phyloP scores from a whole-genome alignment of 495 filamentous ascomycete genomes.

The Venustampulla echinocandica region DNA sequence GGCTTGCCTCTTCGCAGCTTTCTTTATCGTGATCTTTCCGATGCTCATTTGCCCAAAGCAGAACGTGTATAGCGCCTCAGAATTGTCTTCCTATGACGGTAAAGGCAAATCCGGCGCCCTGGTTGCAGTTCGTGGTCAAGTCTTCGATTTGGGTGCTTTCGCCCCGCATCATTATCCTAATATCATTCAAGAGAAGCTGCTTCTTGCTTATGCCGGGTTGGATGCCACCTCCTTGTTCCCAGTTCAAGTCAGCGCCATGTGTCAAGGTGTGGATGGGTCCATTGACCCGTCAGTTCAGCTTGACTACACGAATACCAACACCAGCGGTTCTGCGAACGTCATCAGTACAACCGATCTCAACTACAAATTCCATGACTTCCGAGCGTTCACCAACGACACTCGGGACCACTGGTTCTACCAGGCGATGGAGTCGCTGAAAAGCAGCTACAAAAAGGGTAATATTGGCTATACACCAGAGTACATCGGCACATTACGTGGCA shows the following conservation, averaged over 20 bases:
- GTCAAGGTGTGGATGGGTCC: slow-evolving; percentile 60
- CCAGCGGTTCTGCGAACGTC: slow-evolving; percentile 52
- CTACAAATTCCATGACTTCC: slow-evolving; percentile 85
- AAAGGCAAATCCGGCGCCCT: slow-evolving; percentile 55
- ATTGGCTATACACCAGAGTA: slow-evolving; percentile 78
- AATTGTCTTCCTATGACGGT: slow-evolving; percentile 67
- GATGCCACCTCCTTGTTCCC: slow-evolving; percentile 89
- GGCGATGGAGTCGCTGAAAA: slow-evolving; percentile 65
- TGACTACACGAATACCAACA: slow-evolving; percentile 72
- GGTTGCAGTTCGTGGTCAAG: slow-evolving; percentile 76
- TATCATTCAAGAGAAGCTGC: slow-evolving; percentile 54
- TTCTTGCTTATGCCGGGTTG: slow-evolving; percentile 73
- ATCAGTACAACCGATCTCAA: slow-evolving; percentile 64
- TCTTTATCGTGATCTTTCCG: slow-evolving; percentile 86
- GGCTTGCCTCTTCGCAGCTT: slow-evolving; percentile 65
- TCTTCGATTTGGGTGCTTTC: slow-evolving; percentile 74
- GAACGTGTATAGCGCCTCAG: slow-evolving; percentile 71
- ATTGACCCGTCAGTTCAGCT: slow-evolving; percentile 67
- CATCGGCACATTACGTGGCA: slow-evolving; percentile 59
- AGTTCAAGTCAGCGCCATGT: slow-evolving; percentile 87
- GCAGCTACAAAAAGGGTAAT: slow-evolving; percentile 78
- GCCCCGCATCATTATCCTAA: slow-evolving; percentile 72
- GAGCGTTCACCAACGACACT: slow-evolving; percentile 68
- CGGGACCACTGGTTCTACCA: slow-evolving; percentile 88
- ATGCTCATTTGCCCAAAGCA: slow-evolving; percentile 84